These are phyloP conservation scores for Exophiala phaeomuriformis DNA, from an alignment of 2,329 filamentous ascomycete genomes.

Conservation along the genomic window DNA sequence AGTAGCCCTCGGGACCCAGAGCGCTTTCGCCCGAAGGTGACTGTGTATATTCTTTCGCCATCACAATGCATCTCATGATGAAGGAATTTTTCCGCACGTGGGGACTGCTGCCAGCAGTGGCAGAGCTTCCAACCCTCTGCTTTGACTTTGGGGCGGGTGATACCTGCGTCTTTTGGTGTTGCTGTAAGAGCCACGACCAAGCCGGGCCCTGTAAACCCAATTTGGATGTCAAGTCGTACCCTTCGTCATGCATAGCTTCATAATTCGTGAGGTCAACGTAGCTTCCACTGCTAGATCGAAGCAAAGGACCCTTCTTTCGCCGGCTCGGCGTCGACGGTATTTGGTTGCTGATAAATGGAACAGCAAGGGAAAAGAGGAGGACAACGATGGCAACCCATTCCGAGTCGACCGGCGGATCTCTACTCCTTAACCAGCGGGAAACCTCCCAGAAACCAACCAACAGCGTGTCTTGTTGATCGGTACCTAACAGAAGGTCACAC, in stretches of 20 bases:
- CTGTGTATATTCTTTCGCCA: conserved; percentile 59
- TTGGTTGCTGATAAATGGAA: conserved; percentile 48
- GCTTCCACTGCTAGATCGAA: conserved; percentile 46
- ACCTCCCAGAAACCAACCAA: conserved; percentile 67
- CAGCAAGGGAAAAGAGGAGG: conserved; percentile 56
- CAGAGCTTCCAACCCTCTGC: conserved; percentile 45
- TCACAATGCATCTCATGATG: conserved; percentile 44
- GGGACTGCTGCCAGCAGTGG: conserved; percentile 15
- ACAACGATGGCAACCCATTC: conserved; percentile 66
- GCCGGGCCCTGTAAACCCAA: conserved; percentile 51
- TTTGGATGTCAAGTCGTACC: conserved; percentile 37
- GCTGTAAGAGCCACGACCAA: conserved; percentile 59
- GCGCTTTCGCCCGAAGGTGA: conserved; percentile 52
- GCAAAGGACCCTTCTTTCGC: conserved; percentile 38
- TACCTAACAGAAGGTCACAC: conserved; percentile 58
- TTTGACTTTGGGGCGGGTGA: conserved; percentile 8
- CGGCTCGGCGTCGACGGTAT: conserved; percentile 30
- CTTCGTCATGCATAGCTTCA: conserved; percentile 43
- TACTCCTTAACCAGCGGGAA: conserved; percentile 57
- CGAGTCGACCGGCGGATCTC: conserved; percentile 42
- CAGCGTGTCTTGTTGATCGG: conserved; percentile 52
- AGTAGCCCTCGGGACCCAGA: conserved; percentile 52
- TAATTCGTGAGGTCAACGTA: conserved; percentile 31
- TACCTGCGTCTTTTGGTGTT: not conserved
- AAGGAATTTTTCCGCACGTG: conserved; percentile 30